Base-by-base conservation (phyloP, 495 filamentous ascomycete species). In the Penicillium bovifimosum region DNA sequence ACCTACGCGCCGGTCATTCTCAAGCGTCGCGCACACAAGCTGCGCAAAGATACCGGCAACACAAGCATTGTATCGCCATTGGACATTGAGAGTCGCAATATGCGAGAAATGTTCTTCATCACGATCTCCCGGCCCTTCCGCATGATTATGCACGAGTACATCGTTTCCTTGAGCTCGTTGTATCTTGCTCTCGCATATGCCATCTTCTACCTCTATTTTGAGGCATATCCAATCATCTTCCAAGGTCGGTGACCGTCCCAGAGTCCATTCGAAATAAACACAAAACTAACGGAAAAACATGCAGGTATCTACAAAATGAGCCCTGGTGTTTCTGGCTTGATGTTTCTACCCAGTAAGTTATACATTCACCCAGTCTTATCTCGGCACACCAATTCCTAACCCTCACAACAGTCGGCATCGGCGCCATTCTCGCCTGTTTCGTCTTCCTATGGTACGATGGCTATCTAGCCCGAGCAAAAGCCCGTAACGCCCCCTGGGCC, bases 121-220 rank as follows among this genome's bases (percentile, higher is more conserved):
- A 76, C 73, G 4, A 65, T 79, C 9, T 75, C 74, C 6, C 63
- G 77, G 24, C 77, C 77, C 4, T 57, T 80, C 33, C 70, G 74
- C 13, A 71, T 76, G 63, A 59, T 71, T 18, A 47, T 66, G 18
- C 54, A 62, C 17, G 86, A 90, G 63, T 77, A 78, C 6, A 76
- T 89, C 26, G 81, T 90, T 16, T 75, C 80, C 20, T 78, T 85
- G 31, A 80, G 74, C 1, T 90, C 83, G 50, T 65, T 87, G 24
- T 91, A 88, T 66, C 74, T 87, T 11, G 75, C 82, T 0, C 66
- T 88, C 11, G 74, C 81, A 47, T 90, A 90, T 63, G 80, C 80
- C 6, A 85, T 90, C 29, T 90, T 90, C 64, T 89, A 88, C 64
- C 81, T 90, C 44, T 86, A 80, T 54, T 87, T 89, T 46, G 78